Base-by-base conservation (phyloP, 805 yeast genomes). In the Naumovozyma dairenensis region DNA sequence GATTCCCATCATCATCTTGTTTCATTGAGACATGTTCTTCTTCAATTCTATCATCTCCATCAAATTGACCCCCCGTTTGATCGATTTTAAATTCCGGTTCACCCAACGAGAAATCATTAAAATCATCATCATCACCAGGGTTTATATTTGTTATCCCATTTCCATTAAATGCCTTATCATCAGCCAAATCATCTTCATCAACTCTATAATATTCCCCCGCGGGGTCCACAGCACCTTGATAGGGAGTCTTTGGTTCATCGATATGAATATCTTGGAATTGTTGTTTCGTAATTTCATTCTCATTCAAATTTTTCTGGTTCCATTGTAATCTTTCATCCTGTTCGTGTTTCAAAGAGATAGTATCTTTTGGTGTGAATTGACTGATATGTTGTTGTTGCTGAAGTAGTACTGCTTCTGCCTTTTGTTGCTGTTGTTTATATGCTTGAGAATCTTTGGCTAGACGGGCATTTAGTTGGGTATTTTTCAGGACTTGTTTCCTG, bases 201-300 rank as follows among this genome's bases (percentile, higher is more conserved):
- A 71, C 73, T 33, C 69, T 67, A 46, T 85, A 84, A 51, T 81
- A 80, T 48, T 86, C 94, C 21, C 83, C 84, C 34, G 71, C 66
- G 1, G 92, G 87, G 48, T 80, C 77, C 18, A 83, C 80, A 1
- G 94, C 93, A 8, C 92, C 93, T 53, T 83, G 93, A 49, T 80
- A 87, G 4, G 96, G 96, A 1, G 96, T 87, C 64, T 87, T 87
- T 16, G 96, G 96, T 55, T 87, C 96, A 51, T 84, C 94, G 28
- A 87, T 84, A 37, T 54, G 57, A 28, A 65, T 55, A 37, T 65
- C 66, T 32, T 61, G 65, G 28, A 53, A 55, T 45, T 80, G 83
- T 53, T 74, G 81, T 51, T 86, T 94, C 3, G 83, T 70, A n/a
- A 71, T 55, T 32, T 69, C 71, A 37, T 67, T 67, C 33, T 70